These are phyloP conservation scores for Paracorniculantispora psalliotae DNA, from an alignment of 2,329 filamentous ascomycete genomes.

Conservation along the genomic window DNA sequence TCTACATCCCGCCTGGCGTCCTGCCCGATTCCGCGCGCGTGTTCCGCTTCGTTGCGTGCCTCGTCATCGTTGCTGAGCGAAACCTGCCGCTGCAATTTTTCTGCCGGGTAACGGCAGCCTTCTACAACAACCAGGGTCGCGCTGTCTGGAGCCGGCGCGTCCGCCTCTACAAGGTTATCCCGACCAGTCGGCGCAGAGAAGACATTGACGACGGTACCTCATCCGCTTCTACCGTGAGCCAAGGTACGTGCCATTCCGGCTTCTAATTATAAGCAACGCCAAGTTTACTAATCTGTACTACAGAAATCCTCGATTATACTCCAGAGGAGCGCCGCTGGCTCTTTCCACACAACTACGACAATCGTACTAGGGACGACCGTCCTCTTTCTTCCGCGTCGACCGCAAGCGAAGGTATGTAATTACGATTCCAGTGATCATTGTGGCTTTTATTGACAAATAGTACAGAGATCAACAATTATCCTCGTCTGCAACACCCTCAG, in stretches of 20 bases:
- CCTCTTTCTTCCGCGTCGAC: not conserved
- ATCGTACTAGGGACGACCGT: not conserved
- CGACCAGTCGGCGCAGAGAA: slow-evolving; percentile 24
- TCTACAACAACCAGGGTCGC: slow-evolving; percentile 38
- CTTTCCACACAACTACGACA: not conserved
- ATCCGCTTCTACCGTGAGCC: slow-evolving; percentile 20
- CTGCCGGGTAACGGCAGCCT: slow-evolving; percentile 42
- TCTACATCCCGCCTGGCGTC: slow-evolving; percentile 17
- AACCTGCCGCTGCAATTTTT: slow-evolving; percentile 20
- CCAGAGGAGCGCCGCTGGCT: not conserved
- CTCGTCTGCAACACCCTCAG: not conserved
- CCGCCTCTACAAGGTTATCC: slow-evolving; percentile 27
- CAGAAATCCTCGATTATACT: not conserved
- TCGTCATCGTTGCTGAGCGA: not conserved
- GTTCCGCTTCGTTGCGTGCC: not conserved
- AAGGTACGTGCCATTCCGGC: slow-evolving; percentile 3
- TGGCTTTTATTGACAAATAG: not conserved
- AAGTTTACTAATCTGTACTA: not conserved
- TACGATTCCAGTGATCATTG: too few species aligned
- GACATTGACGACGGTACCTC: slow-evolving; percentile 8
- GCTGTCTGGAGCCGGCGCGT: slow-evolving; percentile 44
- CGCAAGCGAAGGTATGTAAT: not conserved
- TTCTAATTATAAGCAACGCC: not conserved
- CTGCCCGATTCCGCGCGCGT: slow-evolving; percentile 38
- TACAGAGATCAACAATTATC: not conserved